Base-by-base conservation (phyloP, 805 yeast genomes). In the Candida pseudoglaebosa region DNA sequence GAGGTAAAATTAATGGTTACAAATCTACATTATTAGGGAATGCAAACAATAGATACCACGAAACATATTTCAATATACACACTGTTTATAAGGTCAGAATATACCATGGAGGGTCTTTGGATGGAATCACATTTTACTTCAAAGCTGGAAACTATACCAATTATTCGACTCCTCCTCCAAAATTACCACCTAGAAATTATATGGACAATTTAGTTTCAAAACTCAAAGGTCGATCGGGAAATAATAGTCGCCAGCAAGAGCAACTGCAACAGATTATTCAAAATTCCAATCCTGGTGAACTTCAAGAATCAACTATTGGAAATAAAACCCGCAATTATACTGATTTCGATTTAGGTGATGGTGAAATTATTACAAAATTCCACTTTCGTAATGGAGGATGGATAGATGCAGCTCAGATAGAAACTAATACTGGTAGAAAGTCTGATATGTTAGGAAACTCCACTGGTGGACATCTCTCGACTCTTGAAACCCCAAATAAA, bases 331-430 rank as follows among this genome's bases (percentile, higher is more conserved):
- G 48, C 7, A 67, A 75, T 41, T 80, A 70, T 44, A 53, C 80
- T 0, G 89, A 82, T 42, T 73, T 82, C 41, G 56, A 53, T 1
- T 50, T 89, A n/a, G 63, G 65, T 3, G 57, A 56, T 0, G 85
- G 79, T 34, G 96, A 91, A 54, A 42, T 47, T 7, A 64, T 91
- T 5, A 56, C 68, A 3, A 83, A 82, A 18, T 64, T 90, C 39
- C 69, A 73, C 31, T 62, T 88, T 33, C 70, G 95, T 46, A 69
- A 78, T 30, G 98, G 98, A 8, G 79, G 71, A 1, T 93, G 98
- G 97, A 68, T 93, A 4, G 98, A 93, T 66, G 96, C 83, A 1
- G 65, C 87, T 16, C 93, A 85, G 54, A 64, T 93, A 24, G 68
- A 79, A 14, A 84, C 95, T 2, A 66, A 63, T 40, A 54, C 54